Base-by-base conservation (phyloP, 495 filamentous ascomycete genomes). In the Lasiosphaeris hirsuta region DNA sequence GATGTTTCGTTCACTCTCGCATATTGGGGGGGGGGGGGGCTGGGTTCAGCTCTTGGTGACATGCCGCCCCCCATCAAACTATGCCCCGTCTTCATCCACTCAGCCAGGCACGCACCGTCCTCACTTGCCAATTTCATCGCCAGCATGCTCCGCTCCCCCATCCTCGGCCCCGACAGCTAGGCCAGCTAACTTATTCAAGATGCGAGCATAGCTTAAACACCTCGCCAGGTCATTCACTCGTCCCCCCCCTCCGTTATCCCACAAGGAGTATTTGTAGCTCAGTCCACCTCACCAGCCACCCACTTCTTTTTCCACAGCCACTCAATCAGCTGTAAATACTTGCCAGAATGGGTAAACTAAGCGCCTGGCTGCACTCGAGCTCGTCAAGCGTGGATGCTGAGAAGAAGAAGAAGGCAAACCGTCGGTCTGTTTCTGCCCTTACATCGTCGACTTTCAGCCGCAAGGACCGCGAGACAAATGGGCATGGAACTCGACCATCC, bases 341-440 rank as follows among this genome's bases (percentile, higher is more conserved):
- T 5, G 15, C 19, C 13, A 56, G 38, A 35, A 8, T 36, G 14
- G 19, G 42, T 63, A 74, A 67, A 51, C 74, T 30, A 30, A 30
- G 23, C 23, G 23, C 23, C 5, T 75, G 72, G 62, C 46, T 42
- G 69, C 63, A 49, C 53, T 73, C 54, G 69, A 67, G 60, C 59
- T 59, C 65, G n/a, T 54, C 63, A 17, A 46, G 47, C 51, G 40
- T 59, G 44, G 58, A 64, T 19, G 45, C 58, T 4, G 70, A 72
- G 36, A 41, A 42, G 57, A 71, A 42, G 57, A 71, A 63, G 58
- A 74, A 72, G 62, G 56, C 59, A 46, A 69, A 66, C 56, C 57
- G 64, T 17, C 60, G 56, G 9, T 69, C 69, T n/a, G 60, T 68
- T 41, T 60, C 61, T 3, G 45, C 49, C 14, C 47, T 68, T 40